Evolutionary conservation across 2,329 filamentous ascomycete species (phyloP).

Genomic region (Fusarium decemcellulare): DNA sequence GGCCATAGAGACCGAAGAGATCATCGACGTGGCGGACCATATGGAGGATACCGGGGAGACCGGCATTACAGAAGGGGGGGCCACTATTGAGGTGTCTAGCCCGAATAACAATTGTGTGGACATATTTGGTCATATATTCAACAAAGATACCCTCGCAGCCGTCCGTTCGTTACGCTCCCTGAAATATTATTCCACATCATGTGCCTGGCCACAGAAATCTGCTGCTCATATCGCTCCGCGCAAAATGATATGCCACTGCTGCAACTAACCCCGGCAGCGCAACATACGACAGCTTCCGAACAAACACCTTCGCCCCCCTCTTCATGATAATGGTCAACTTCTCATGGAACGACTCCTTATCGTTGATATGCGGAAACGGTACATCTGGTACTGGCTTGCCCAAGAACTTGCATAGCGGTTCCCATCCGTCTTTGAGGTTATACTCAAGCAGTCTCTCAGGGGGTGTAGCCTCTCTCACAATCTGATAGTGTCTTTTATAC

Average conservation of each 20-base stretch:
- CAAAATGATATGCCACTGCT: conserved; percentile 7
- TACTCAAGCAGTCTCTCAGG: conserved; percentile 24
- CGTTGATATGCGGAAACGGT: conserved; percentile 22
- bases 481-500: conserved; percentile 19
- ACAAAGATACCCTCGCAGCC: conserved; percentile 29
- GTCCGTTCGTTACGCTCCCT: too few species aligned
- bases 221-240: not conserved
- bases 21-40: conserved; percentile 50
- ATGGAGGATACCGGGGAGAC: conserved; percentile 54
- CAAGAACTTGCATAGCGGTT: conserved; percentile 29
- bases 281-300: conserved; percentile 6
- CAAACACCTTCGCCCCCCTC: conserved; percentile 9
- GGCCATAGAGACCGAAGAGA: conserved; percentile 52
- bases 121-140: not conserved
- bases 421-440: conserved; percentile 24
- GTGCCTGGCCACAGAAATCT: not conserved
- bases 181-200: too few species aligned
- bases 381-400: conserved; percentile 13
- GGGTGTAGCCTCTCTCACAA: conserved; percentile 5
- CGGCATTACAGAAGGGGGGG: conserved; percentile 52
- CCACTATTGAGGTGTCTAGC: conserved; percentile 44
- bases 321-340: conserved; percentile 25
- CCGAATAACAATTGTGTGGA: not conserved
- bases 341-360: conserved; percentile 20
- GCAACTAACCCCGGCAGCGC: conserved; percentile 8